Evolutionary conservation across 805 yeast genomes (phyloP), one percentile per base, ranked within the genome.

Genomic region (Nakazawaea ishiwadae): DNA sequence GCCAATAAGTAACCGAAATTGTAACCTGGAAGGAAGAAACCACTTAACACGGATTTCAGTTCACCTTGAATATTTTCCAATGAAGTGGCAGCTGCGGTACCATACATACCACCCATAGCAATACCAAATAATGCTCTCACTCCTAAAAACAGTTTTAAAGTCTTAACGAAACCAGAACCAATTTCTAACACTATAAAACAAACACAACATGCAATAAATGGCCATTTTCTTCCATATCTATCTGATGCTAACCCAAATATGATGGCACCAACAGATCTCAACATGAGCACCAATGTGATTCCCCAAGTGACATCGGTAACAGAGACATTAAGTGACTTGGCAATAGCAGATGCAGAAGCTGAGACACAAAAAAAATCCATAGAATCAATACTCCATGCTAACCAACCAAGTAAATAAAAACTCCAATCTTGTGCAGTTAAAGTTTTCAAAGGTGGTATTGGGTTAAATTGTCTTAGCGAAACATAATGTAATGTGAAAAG

Each of bases 1-100:
- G 73, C 81, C 40, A 77, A 55, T 19, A 77, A 58, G 49, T 73
- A 77, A 15, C 84, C 84, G 26, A 77, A 63, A 1, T 77, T 76
- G 48, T 77, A 84, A 39, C 90, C 90, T 51, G 82, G 79, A 54
- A 82, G 86, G 57, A 84, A 77, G 27, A 84, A 55, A 31, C 82
- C 82, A 23, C 76, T 67, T 31, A 77, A 51, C 35, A 75, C 60
- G 23, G 79, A 76, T 53, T 75, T 59, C 17, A 76, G 65, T 11
- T 49, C 54, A 23, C 52, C 51, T 8, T 75, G 73, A 29, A 66
- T 58, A 48, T 67, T 73, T 39, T 69, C 75, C 30, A 71, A 49
- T 5, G 73, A 62, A 12, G 69, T 66, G 9, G 71, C 65, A 23
- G 67, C 58, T 18, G 71, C 65, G 31, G 62, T 58, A 18, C 74